A percentile compares a stretch with the other conserved stretches of the same genome.
Evolutionary conservation across 371 early-diverging fungal genomes (phyloP).

Genomic region (Globomyces sp.): DNA sequence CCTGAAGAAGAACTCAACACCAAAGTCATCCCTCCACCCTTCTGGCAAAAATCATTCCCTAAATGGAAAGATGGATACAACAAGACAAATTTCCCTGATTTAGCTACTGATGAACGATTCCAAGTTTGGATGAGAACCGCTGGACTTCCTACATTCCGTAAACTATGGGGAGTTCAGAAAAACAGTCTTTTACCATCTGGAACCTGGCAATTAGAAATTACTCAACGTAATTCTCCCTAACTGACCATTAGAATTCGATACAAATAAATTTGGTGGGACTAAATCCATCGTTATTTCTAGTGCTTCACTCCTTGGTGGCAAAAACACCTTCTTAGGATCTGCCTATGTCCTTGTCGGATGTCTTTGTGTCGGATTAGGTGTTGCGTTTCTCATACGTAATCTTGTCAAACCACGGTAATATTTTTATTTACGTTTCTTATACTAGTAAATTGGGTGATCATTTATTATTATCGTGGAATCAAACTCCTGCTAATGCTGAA

Average conservation of each 20-base stretch:
- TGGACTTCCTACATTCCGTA: slow-evolving; percentile 94
- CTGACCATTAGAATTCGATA: slow-evolving; percentile 68
- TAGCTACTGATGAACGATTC: slow-evolving; percentile 73
- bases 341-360: slow-evolving; percentile 89
- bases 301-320: slow-evolving; percentile 88
- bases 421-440: neutral
- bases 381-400: slow-evolving; percentile 82
- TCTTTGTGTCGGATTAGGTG: slow-evolving; percentile 78
- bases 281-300: slow-evolving; percentile 91
- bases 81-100: slow-evolving; percentile 68
- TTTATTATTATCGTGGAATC: slow-evolving; percentile 90
- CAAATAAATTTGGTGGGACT: slow-evolving; percentile 76
- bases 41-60: slow-evolving; percentile 41
- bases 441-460: slow-evolving; percentile 89
- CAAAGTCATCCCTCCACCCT: slow-evolving; percentile 45
- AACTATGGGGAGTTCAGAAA: slow-evolving; percentile 84
- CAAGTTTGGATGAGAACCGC: slow-evolving; percentile 99
- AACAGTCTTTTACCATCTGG: slow-evolving; percentile 30
- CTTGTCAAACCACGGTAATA: slow-evolving; percentile 80
- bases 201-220: slow-evolving; percentile 36
- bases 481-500: neutral
- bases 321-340: slow-evolving; percentile 91
- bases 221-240: slow-evolving; percentile 28
- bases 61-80: slow-evolving; percentile 46
- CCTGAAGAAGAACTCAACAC: slow-evolving; percentile 8